phyloP scores from a whole-genome alignment of 208 protist genomes.

The Trypanosoma vivax region DNA sequence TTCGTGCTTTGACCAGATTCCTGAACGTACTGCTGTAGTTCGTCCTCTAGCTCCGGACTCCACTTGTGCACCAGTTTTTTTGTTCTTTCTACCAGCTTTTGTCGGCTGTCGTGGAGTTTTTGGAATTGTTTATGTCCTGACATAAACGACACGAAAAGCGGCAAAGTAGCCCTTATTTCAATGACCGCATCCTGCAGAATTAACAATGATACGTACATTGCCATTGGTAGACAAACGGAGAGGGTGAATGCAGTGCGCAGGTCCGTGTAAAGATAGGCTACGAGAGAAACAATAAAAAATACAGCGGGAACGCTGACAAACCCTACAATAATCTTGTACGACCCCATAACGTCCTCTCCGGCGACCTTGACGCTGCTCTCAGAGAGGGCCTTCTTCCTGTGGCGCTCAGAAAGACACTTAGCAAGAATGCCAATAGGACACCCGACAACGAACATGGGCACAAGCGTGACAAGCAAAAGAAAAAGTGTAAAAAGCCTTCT shows the following conservation, averaged over 20 bases:
- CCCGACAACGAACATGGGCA: conserved; percentile 80
- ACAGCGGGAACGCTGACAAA: conserved; percentile 58
- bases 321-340: conserved; percentile 75
- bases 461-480: conserved; percentile 65
- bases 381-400: conserved; percentile 56
- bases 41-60: conserved; percentile 66
- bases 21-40: conserved; percentile 56
- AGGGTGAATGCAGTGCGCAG: conserved; percentile 57
- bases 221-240: conserved; percentile 79
- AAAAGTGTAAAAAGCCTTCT: conserved; percentile 70
- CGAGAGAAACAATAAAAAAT: conserved; percentile 48
- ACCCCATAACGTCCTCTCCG: conserved; percentile 86
- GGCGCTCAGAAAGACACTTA: conserved; percentile 42
- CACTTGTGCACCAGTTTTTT: conserved; percentile 55
- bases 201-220: conserved; percentile 85
- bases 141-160: conserved; percentile 82
- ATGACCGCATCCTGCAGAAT: conserved; percentile 82
- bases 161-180: conserved; percentile 73
- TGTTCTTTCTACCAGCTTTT: conserved; percentile 50
- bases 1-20: conserved; percentile 41
- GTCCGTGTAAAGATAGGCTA: conserved; percentile 60
- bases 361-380: conserved; percentile 87
- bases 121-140: conserved; percentile 85
- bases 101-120: conserved; percentile 76
- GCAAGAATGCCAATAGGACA: conserved; percentile 66